Percentiles rank a stretch among this genome's conserved stretches.
phyloP scores from a whole-genome alignment of 2,329 filamentous ascomycete species.

The Phaeoacremonium minimum region DNA sequence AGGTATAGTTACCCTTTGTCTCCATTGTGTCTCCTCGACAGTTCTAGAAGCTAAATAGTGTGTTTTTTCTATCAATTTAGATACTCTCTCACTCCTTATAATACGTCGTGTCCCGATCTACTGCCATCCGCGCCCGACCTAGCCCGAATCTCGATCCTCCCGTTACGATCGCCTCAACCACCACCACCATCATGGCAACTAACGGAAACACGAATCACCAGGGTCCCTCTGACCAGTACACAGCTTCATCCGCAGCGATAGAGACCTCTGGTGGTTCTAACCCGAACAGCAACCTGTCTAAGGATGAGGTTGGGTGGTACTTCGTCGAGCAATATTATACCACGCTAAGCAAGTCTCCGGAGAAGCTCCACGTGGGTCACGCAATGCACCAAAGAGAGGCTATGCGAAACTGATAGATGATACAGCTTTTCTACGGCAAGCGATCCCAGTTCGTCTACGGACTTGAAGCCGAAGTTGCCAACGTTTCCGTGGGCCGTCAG shows the following conservation, averaged over 20 bases:
- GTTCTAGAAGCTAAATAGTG: too few species aligned
- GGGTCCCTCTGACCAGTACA: constrained; percentile 38
- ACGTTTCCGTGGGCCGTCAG: constrained; percentile 81
- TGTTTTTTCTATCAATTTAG: too few species aligned
- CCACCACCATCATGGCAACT: constrained; percentile 51
- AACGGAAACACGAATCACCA: constrained; percentile 49
- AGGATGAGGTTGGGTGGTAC: constrained; percentile 98
- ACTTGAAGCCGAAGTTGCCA: constrained; percentile 81
- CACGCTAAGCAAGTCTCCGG: constrained; percentile 87
- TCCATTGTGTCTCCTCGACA: too few species aligned
- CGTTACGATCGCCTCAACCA: too few species aligned
- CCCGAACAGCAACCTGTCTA: constrained; percentile 51
- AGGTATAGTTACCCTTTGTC: too few species aligned
- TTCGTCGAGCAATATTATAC: constrained; percentile 99
- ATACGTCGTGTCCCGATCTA: too few species aligned
- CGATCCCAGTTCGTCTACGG: constrained; percentile 93
- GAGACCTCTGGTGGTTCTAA: constrained; percentile 23
- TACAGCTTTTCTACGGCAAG: constrained; percentile 88
- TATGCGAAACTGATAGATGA: background rate
- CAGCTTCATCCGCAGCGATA: constrained; percentile 25
- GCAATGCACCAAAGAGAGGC: background rate
- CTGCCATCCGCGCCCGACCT: too few species aligned
- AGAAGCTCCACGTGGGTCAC: constrained; percentile 74
- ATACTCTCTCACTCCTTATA: too few species aligned
- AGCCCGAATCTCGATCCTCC: too few species aligned